Conservation (phyloP, 768 basidiomycete genomes). For the Mycena chlorophos region DNA sequence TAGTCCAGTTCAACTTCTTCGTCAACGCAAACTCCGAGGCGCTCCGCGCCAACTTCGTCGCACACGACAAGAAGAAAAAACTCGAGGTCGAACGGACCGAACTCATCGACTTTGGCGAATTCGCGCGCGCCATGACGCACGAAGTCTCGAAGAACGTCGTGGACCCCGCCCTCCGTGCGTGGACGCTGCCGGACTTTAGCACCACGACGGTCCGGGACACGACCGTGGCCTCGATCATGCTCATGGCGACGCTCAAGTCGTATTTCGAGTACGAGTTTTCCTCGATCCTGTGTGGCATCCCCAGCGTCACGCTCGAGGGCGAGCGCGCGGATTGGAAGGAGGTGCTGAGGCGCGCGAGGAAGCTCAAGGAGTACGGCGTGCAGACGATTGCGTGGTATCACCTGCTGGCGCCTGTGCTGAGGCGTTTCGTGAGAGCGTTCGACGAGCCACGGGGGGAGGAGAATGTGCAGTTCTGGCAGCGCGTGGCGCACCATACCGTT, state of each 20-base stretch:
- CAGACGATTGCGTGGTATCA: constrained; percentile 36
- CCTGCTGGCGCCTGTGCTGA: constrained; percentile 41
- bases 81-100: constrained; percentile 10
- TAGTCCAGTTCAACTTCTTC: constrained; percentile 41
- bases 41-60: constrained; percentile 33
- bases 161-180: constrained; percentile 34
- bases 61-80: constrained; percentile 26
- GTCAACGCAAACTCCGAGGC: constrained; percentile 35
- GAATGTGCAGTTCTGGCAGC: constrained; percentile 37
- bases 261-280: constrained; percentile 36
- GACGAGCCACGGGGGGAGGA: constrained; percentile 25
- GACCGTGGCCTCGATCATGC: constrained; percentile 37
- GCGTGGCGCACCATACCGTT: constrained; percentile 26
- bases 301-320: constrained; percentile 46
- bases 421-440: constrained; percentile 38
- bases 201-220: constrained; percentile 44
- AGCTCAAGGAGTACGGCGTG: constrained; percentile 37
- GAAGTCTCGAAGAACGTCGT: constrained; percentile 30
- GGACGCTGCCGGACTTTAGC: constrained; percentile 45
- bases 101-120: constrained; percentile 23
- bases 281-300: constrained; percentile 40
- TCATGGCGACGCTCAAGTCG: constrained; percentile 44
- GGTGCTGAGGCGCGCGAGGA: constrained; percentile 38
- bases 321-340: constrained; percentile 39
- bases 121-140: constrained; percentile 26